phyloP scores from a whole-genome alignment of 2,329 filamentous ascomycete species.

The Pseudogymnoascus sp. region DNA sequence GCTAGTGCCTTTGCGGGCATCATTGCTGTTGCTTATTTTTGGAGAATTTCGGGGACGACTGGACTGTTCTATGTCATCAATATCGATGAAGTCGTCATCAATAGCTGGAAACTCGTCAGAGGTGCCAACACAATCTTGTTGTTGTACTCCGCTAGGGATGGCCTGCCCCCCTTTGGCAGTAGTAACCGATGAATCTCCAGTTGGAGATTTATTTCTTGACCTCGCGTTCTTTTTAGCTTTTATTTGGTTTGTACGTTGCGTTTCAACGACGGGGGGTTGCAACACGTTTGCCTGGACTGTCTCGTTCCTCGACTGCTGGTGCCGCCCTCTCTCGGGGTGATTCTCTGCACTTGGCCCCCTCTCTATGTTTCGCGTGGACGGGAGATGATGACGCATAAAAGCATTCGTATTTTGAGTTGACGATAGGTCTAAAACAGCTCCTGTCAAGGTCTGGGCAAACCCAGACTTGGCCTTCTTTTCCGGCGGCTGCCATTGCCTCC shows the following conservation, averaged over 20 bases:
- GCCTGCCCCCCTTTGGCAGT: background rate
- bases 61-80: background rate
- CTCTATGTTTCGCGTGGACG: background rate
- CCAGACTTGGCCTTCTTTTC: conserved; percentile 21
- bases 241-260: background rate
- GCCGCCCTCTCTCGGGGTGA: background rate
- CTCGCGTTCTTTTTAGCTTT: background rate
- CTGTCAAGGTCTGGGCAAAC: conserved; percentile 44
- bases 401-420: conserved; percentile 2
- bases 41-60: background rate
- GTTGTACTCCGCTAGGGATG: background rate
- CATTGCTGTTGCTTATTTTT: background rate
- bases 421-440: conserved; percentile 38
- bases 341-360: background rate
- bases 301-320: background rate
- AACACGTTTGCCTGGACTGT: background rate
- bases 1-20: background rate
- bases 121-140: background rate
- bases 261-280: background rate
- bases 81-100: conserved; percentile 8
- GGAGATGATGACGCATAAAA: background rate
- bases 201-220: background rate
- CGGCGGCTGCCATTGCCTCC: conserved; percentile 3
- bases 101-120: background rate
- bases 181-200: background rate